phyloP scores from a whole-genome alignment of 306 rosid species.

The Sicyos baderoa region DNA sequence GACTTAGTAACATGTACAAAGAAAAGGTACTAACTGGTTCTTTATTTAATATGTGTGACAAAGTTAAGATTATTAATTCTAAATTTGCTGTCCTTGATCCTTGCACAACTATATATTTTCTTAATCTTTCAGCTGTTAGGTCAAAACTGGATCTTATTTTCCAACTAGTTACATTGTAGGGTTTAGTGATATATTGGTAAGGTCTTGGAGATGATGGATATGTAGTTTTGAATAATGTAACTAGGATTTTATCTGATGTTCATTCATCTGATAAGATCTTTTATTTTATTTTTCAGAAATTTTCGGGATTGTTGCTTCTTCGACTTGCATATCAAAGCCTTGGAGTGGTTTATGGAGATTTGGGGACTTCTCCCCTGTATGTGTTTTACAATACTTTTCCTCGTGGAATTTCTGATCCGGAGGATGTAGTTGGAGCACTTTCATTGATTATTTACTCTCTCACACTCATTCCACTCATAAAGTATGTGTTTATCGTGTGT shows the following conservation, averaged over 20 bases:
- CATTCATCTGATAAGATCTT: constrained; percentile 31
- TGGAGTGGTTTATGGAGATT: constrained; percentile 95
- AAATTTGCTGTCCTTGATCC: too few relatives aligned
- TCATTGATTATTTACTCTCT: constrained; percentile 96
- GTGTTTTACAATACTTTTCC: constrained; percentile 96
- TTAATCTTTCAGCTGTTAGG: neutral
- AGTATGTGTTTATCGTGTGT: constrained; percentile 73
- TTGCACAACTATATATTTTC: neutral
- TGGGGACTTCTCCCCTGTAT: constrained; percentile 95
- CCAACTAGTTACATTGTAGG: neutral
- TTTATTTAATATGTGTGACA: neutral
- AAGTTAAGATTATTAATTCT: neutral
- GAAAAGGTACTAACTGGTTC: constrained; percentile 48
- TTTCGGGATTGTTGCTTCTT: constrained; percentile 65
- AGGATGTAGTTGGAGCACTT: constrained; percentile 88
- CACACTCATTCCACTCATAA: constrained; percentile 87
- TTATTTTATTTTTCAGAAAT: constrained; percentile 53
- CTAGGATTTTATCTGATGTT: neutral
- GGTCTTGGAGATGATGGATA: neutral
- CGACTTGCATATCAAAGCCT: constrained; percentile 96
- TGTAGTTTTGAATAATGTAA: neutral
- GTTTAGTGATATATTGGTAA: constrained; percentile 3
- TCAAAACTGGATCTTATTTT: constrained; percentile 4
- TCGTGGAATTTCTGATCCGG: constrained; percentile 49
- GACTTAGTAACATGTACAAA: constrained; percentile 78